phyloP scores from a whole-genome alignment of 352 stramenopile genomes.

The Peronospora farinosa region DNA sequence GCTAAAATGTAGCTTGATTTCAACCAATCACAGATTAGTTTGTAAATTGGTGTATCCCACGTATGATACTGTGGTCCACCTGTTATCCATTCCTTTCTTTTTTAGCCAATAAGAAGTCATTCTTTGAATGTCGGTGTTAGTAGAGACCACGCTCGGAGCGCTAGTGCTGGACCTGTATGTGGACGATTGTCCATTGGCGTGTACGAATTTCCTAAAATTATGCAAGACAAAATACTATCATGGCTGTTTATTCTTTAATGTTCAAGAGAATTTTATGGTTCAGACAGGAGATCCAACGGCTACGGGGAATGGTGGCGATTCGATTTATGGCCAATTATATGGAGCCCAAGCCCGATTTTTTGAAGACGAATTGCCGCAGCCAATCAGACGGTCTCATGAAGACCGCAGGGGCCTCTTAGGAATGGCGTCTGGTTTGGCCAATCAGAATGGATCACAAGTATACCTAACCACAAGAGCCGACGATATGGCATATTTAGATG shows the following conservation, averaged over 20 bases:
- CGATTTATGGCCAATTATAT: constrained; percentile 93
- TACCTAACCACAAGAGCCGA: constrained; percentile 92
- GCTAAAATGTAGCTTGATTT: not conserved
- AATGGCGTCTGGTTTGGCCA: constrained; percentile 78
- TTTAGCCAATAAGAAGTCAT: constrained; percentile 7
- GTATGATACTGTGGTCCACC: not conserved
- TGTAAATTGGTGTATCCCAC: not conserved
- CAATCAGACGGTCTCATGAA: constrained; percentile 37
- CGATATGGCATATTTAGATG: constrained; percentile 88
- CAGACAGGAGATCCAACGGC: constrained; percentile 87
- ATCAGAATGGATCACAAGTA: constrained; percentile 91
- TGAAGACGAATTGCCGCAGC: constrained; percentile 61
- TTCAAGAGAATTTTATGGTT: constrained; percentile 93
- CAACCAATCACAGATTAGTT: constrained; percentile 4
- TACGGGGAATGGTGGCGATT: constrained; percentile 92
- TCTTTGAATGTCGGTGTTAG: constrained; percentile 66
- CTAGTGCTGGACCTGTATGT: constrained; percentile 90
- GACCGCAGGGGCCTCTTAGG: constrained; percentile 60
- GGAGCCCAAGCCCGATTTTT: constrained; percentile 66
- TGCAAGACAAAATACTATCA: constrained; percentile 95
- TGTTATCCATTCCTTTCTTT: not conserved
- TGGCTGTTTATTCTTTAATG: constrained; percentile 91
- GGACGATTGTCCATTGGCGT: constrained; percentile 73
- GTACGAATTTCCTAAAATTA: constrained; percentile 93
- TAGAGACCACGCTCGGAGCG: constrained; percentile 88